These are phyloP conservation scores for Cyberlindnera euphorbiiphila DNA, from an alignment of 805 yeast genomes.

Conservation along the genomic window DNA sequence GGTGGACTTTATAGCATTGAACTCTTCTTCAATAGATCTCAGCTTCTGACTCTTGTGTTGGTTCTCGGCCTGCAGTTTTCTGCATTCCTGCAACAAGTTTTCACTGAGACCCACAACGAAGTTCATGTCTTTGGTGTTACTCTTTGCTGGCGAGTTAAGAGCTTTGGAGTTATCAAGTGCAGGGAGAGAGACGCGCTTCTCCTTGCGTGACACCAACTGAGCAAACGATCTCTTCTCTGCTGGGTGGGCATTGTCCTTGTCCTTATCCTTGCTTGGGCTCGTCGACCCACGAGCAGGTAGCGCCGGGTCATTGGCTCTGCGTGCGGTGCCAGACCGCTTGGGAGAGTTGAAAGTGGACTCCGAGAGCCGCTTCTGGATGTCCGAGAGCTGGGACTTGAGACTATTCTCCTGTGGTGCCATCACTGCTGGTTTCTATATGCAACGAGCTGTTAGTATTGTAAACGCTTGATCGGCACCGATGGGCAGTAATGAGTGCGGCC, in stretches of 20 bases:
- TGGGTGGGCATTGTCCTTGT: not conserved
- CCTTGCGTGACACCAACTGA: slow-evolving; percentile 22
- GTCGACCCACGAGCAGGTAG: slow-evolving; percentile 4
- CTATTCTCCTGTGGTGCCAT: slow-evolving; percentile 29
- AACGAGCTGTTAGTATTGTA: slow-evolving; percentile 7
- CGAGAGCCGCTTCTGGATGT: slow-evolving; percentile 38
- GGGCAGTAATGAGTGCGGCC: too few species aligned
- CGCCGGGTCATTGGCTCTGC: slow-evolving; percentile 12
- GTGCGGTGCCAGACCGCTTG: slow-evolving; percentile 16
- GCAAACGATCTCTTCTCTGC: slow-evolving; percentile 18
- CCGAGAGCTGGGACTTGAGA: slow-evolving; percentile 39
- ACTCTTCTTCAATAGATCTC: slow-evolving; percentile 40
- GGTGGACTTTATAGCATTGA: slow-evolving; percentile 28
- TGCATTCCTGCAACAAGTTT: slow-evolving; percentile 63
- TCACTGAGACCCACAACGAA: slow-evolving; percentile 75
- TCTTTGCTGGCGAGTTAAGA: slow-evolving; percentile 19
- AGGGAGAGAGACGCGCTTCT: slow-evolving; percentile 27
- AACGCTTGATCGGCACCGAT: too few species aligned
- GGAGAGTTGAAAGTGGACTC: slow-evolving; percentile 29
- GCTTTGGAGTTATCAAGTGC: slow-evolving; percentile 23
- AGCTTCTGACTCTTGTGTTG: slow-evolving; percentile 40
- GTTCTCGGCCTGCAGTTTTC: slow-evolving; percentile 65
- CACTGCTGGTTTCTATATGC: not conserved
- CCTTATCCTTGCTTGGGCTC: slow-evolving; percentile 5
- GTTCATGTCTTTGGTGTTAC: slow-evolving; percentile 56